Base-by-base conservation (phyloP, 2,329 filamentous ascomycete species). In the Corynespora cassiicola region DNA sequence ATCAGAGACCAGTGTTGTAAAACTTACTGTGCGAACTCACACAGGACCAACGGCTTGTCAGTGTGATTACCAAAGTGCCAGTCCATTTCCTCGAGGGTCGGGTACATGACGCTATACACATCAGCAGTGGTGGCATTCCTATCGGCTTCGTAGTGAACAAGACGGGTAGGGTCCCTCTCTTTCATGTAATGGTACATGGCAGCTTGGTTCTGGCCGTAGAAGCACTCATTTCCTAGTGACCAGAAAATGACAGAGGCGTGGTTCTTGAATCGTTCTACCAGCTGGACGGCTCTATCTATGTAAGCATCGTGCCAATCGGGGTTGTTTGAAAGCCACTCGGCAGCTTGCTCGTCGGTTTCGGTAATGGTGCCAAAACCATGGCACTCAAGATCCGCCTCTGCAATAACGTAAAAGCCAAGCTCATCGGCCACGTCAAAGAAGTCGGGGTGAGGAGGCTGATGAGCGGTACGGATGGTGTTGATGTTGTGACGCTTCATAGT, bases 151-250 rank as follows among this genome's bases (percentile, higher is more conserved):
- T 86, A 86, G 58, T 86, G 83, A 0, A 86, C 68, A 0, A 76
- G 71, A 4, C 83, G 70, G 0, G 72, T 73, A 0, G 75, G 71
- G 47, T 86, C 83, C 9, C 71, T 59, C 2, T 63, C 31, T 42
- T 78, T 81, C 19, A 74, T 72, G 56, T 76, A 83, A 4, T 80
- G 65, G 48, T 81, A 80, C 84, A 87, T 87, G 20, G 77, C 79
- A 20, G 69, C 71, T 50, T 84, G 80, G 52, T 87, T 87, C 6
- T 70, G 66, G 1, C 85, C 85, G 52, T 85, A 86, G 51, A 85
- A 87, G 0, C 84, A 77, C 56, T 87, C 85, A 52, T 87, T 87
- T 0, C 85, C 85, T 0, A 87, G 71, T 16, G 79, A 84, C 85
- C 85, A 87, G 33, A 87, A 79, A 25, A 87, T 79, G 26, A 88